Evolutionary conservation across 2,329 filamentous ascomycete species (phyloP), one percentile per base, ranked within the genome.

Genomic region (Colletotrichum limetticola): DNA sequence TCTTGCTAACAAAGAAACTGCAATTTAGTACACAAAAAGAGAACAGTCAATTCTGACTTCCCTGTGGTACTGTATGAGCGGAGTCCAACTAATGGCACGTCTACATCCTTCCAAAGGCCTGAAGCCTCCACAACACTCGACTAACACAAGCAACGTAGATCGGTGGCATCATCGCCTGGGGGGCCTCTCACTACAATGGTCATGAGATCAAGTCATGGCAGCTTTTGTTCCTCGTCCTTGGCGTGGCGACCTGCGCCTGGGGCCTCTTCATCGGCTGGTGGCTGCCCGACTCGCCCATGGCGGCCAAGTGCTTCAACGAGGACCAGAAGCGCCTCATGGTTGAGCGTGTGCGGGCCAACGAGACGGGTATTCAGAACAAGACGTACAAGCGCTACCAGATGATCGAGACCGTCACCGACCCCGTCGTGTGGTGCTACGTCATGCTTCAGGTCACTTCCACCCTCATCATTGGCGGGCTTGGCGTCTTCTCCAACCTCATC

Each of bases 321-420:
- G 86, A 91, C 60, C 93, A 96, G 75, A 90, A 91, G 14, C 79
- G 90, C 0, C 85, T 94, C 52, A 92, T 92, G 0, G 84, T 95
- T 28, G 93, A 94, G 75, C 87, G 94, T 0, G 89, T 96, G 6
- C 86, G 93, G 0, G 86, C 90, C 42, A 96, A 96, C 77, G 91
- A 94, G 78, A 94, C 94, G 74, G 93, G 93, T 0, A 91, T 93
- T n/a, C 92, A 91, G 2, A 93, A 90, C 74, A 91, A 91, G 75
- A 87, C 92, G 74, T 93, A 92, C 81, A 93, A 93, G 75, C 85
- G 87, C 82, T 86, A 89, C 28, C 94, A 96, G 74, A 83, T 93
- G 2, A 84, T 88, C 12, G 86, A 90, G 72, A 79, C 83, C 0
- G 75, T 84, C 2, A 71, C 85, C 0, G 87, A 89, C 64, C 82